A percentile compares a stretch with the other conserved stretches of the same genome.
These are phyloP conservation scores for Pelargonium exstipulatum DNA, from an alignment of 441 rosid genomes.

Conservation along the genomic window DNA sequence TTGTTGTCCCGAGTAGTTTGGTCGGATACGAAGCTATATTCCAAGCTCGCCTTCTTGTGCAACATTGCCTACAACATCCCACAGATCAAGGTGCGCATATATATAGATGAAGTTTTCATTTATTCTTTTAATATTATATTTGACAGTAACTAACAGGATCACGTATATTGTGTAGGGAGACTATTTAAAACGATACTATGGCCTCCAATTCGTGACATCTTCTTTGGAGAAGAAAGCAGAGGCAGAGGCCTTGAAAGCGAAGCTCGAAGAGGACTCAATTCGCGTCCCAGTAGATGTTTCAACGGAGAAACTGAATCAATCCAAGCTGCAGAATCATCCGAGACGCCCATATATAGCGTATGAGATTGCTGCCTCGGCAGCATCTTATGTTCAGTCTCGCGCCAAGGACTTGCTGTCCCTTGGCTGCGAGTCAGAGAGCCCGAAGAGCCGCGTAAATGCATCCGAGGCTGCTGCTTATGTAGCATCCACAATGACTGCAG, in stretches of 20 bases:
- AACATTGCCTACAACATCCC: constrained; percentile 81
- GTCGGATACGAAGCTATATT: constrained; percentile 60
- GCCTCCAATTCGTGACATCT: constrained; percentile 61
- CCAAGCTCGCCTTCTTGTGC: constrained; percentile 76
- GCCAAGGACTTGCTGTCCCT: constrained; percentile 37
- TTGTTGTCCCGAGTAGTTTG: constrained; percentile 45
- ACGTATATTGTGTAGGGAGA: constrained; percentile 29
- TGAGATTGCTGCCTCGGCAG: constrained; percentile 90
- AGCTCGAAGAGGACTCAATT: constrained; percentile 47
- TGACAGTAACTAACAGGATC: no score
- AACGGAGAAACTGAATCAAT: neutral
- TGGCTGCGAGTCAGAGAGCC: constrained; percentile 26
- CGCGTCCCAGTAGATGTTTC: constrained; percentile 20
- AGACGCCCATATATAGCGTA: constrained; percentile 49
- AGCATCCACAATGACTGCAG: constrained; percentile 73
- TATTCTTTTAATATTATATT: no score
- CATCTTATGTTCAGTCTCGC: constrained; percentile 55
- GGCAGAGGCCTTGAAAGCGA: constrained; percentile 46
- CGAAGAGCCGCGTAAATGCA: constrained; percentile 43
- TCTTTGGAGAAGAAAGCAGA: constrained; percentile 73
- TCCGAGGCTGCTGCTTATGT: constrained; percentile 84
- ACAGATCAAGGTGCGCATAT: constrained; percentile 40
- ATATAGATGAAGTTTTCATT: no score
- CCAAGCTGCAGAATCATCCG: no score
- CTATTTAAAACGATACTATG: constrained; percentile 49